These are phyloP conservation scores for Pseudocercospora vitis DNA, from an alignment of 2,329 filamentous ascomycete species.

Conservation along the genomic window DNA sequence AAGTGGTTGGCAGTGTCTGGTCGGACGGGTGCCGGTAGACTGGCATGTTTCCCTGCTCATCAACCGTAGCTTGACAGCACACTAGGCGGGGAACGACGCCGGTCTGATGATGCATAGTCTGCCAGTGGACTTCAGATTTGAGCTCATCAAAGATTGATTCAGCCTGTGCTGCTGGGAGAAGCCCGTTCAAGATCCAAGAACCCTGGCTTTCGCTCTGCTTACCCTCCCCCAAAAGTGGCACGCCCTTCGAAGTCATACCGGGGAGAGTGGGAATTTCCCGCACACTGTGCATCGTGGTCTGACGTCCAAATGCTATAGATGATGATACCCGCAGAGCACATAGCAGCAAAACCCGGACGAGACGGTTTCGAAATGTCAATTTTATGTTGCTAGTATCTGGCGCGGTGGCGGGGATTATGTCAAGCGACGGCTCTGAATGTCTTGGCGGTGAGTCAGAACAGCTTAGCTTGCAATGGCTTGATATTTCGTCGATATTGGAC, in stretches of 20 bases:
- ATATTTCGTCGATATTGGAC: slow-evolving; percentile 17
- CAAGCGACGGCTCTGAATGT: slow-evolving; percentile 23
- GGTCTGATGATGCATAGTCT: slow-evolving; percentile 87
- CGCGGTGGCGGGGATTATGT: slow-evolving; percentile 15
- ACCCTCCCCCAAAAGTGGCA: slow-evolving; percentile 32
- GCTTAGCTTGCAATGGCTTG: slow-evolving; percentile 22
- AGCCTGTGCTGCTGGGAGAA: slow-evolving; percentile 58
- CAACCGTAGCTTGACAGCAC: slow-evolving; percentile 77
- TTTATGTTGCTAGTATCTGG: neutral
- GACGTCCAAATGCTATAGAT: slow-evolving; percentile 17
- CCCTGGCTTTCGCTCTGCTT: slow-evolving; percentile 60
- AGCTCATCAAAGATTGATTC: slow-evolving; percentile 68
- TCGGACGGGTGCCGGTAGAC: slow-evolving; percentile 95
- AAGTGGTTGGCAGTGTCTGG: slow-evolving; percentile 72
- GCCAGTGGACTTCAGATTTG: slow-evolving; percentile 76
- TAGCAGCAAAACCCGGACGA: slow-evolving; percentile 18
- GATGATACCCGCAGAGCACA: slow-evolving; percentile 10
- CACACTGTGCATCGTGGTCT: slow-evolving; percentile 16
- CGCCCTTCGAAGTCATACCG: neutral
- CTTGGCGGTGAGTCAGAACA: slow-evolving; percentile 19
- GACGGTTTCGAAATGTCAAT: neutral
- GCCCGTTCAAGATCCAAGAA: slow-evolving; percentile 68
- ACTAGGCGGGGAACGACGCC: slow-evolving; percentile 90
- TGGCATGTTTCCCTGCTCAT: slow-evolving; percentile 75
- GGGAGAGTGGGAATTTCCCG: slow-evolving; percentile 7